Percentiles rank a stretch among this genome's conserved stretches.
Evolutionary conservation across 805 yeast species (phyloP).

Genomic region (Metschnikowia dekortorum): DNA sequence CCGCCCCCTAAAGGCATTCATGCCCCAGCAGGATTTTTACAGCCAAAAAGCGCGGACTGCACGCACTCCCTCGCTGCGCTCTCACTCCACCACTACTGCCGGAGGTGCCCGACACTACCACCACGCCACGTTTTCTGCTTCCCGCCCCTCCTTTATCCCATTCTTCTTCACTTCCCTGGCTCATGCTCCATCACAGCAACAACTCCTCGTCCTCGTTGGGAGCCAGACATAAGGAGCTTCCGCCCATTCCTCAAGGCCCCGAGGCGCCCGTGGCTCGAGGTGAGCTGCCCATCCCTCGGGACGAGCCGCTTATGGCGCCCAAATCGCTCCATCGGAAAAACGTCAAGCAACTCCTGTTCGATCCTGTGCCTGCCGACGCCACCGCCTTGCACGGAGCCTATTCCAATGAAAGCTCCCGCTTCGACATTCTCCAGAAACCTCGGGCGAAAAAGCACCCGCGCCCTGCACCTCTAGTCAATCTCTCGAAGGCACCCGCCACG

Average conservation of each 20-base stretch:
- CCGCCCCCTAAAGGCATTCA: background rate
- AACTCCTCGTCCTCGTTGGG: background rate
- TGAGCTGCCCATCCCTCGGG: constrained; percentile 5
- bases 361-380: constrained; percentile 2
- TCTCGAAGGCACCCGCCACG: constrained; percentile 8
- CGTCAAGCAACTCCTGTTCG: constrained; percentile 29
- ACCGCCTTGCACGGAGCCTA: background rate
- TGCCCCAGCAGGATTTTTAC: background rate
- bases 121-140: background rate
- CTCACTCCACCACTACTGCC: background rate
- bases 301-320: constrained; percentile 25
- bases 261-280: background rate
- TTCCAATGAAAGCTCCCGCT: constrained; percentile 7
- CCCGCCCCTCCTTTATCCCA: background rate
- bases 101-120: background rate
- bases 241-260: constrained; percentile 30
- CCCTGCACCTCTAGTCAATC: constrained; percentile 29
- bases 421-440: constrained; percentile 14
- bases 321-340: constrained; percentile 39
- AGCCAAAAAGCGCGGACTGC: constrained; percentile 1
- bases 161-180: background rate
- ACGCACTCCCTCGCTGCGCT: background rate
- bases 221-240: constrained; percentile 36
- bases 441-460: constrained; percentile 21
- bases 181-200: background rate